Conservation (phyloP, 2,329 filamentous ascomycete genomes). For the Blastomyces parvus region DNA sequence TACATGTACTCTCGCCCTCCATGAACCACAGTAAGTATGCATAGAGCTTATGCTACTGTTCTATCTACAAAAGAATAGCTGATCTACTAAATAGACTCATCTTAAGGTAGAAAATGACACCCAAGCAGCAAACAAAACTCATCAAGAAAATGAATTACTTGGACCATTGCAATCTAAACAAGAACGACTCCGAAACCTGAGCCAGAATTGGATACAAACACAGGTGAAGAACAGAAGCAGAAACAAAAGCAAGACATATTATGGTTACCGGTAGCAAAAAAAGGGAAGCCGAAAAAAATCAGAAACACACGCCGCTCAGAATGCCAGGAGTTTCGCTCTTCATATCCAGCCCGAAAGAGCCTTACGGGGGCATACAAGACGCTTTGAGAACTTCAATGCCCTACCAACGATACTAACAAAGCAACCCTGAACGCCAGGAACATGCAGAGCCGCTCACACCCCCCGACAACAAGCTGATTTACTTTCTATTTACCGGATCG, state of each 20-base stretch:
- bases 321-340: neutral
- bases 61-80: neutral
- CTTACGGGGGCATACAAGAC: neutral
- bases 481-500: conserved; percentile 56
- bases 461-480: neutral
- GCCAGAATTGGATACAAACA: neutral
- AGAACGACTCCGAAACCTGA: neutral
- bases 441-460: neutral
- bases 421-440: neutral
- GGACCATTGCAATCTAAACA: neutral
- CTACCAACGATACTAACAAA: neutral
- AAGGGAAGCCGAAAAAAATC: too few species aligned
- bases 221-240: neutral
- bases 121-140: neutral
- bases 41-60: neutral
- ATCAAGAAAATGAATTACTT: neutral
- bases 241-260: neutral
- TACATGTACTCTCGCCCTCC: too few species aligned
- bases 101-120: neutral
- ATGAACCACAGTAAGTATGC: neutral
- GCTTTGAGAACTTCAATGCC: neutral
- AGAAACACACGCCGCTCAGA: neutral
- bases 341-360: neutral
- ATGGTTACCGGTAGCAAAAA: neutral
- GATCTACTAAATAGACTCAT: neutral